A percentile compares a stretch with the other conserved stretches of the same genome.
Evolutionary conservation across 768 basidiomycete genomes (phyloP).

Genomic region (Leccinum imitatum): DNA sequence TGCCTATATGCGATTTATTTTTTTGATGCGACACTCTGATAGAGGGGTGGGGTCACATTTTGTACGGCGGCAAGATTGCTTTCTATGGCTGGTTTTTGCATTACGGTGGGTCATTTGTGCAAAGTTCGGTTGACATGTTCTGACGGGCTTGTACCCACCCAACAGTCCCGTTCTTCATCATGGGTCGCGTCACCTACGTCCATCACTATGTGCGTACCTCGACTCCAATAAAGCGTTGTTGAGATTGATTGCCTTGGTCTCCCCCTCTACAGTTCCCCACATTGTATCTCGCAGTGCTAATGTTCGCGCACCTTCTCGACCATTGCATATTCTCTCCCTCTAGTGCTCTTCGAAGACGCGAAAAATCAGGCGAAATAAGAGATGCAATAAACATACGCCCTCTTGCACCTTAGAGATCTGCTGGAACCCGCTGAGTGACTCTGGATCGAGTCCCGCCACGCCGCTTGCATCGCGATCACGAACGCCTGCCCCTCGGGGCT

Average conservation of each 20-base stretch:
- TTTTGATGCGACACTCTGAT: slow-evolving; percentile 6
- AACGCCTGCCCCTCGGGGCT: slow-evolving; percentile 84
- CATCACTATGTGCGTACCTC: slow-evolving; percentile 83
- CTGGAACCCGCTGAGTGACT: not conserved
- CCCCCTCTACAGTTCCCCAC: slow-evolving; percentile 71
- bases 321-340: slow-evolving; percentile 50
- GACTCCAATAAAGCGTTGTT: not conserved
- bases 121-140: not conserved
- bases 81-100: slow-evolving; percentile 92
- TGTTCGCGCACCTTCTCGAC: slow-evolving; percentile 88
- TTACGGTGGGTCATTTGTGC: slow-evolving; percentile 56
- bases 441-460: slow-evolving; percentile 60
- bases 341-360: slow-evolving; percentile 75
- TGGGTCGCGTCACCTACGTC: slow-evolving; percentile 95
- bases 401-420: not conserved
- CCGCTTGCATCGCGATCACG: slow-evolving; percentile 69
- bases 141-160: not conserved
- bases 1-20: not conserved
- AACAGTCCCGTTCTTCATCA: slow-evolving; percentile 92
- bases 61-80: slow-evolving; percentile 90
- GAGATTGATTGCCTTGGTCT: not conserved
- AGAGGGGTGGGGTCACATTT: slow-evolving; percentile 94
- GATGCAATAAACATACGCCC: not conserved
- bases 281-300: slow-evolving; percentile 93
- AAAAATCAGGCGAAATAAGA: slow-evolving; percentile 46